phyloP scores from a whole-genome alignment of 257 asterid species.

The Salvia rosmarinus region DNA sequence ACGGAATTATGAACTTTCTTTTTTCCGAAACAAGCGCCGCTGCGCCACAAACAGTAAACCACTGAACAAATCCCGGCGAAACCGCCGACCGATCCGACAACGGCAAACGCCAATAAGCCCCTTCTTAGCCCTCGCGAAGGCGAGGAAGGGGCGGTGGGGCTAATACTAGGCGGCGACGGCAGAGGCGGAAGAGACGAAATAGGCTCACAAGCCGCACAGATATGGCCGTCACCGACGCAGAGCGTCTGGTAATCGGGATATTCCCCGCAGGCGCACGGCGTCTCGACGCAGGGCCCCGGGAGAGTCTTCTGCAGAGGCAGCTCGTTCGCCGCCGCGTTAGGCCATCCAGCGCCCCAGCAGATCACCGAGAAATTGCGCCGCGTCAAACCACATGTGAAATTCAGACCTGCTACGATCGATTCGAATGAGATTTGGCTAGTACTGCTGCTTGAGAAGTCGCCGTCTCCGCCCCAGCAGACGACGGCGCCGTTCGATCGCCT shows the following conservation, averaged over 20 bases:
- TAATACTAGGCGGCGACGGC: constrained; percentile 30
- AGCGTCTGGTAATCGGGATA: constrained; percentile 69
- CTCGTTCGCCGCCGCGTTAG: constrained; percentile 37
- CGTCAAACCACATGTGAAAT: constrained; percentile 79
- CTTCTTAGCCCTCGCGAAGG: constrained; percentile 52
- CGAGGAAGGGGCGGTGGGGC: constrained; percentile 30
- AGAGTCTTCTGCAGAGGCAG: constrained; percentile 62
- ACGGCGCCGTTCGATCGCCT: constrained; percentile 60
- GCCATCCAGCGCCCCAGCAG: constrained; percentile 93
- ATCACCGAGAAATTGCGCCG: constrained; percentile 69
- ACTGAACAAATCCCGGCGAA: constrained; percentile 69
- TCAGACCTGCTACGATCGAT: constrained; percentile 67
- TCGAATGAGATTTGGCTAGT: constrained; percentile 55
- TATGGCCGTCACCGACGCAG: constrained; percentile 73
- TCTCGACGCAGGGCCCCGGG: constrained; percentile 72
- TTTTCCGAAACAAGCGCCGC: constrained; percentile 78
- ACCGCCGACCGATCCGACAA: constrained; percentile 86
- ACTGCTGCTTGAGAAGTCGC: constrained; percentile 41
- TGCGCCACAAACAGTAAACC: constrained; percentile 65
- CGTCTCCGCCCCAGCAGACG: constrained; percentile 83
- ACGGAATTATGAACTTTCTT: constrained; percentile 89
- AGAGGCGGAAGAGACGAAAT: not conserved
- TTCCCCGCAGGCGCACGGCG: constrained; percentile 61
- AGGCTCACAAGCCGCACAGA: constrained; percentile 77
- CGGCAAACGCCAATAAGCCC: constrained; percentile 70